Conservation (phyloP, 2,329 filamentous ascomycete genomes). For the Amesomyces nigricolor region DNA sequence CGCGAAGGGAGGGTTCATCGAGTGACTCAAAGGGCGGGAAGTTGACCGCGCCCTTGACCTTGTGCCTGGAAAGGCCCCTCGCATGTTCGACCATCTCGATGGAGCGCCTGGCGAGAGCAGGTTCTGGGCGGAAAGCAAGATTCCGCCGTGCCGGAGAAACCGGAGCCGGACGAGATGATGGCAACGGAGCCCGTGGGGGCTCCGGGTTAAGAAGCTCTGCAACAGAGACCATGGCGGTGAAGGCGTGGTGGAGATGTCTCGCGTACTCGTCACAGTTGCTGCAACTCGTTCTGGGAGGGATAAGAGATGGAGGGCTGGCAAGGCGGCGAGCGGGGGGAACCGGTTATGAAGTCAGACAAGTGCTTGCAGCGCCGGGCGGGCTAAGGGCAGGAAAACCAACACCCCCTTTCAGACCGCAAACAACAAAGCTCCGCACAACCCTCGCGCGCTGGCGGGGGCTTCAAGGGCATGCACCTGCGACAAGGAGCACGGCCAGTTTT, state of each 20-base stretch:
- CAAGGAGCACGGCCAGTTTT: constrained; percentile 36
- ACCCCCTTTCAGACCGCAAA: constrained; percentile 36
- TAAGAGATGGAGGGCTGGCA: constrained; percentile 23
- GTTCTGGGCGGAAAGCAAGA: constrained; percentile 31
- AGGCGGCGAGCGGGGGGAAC: constrained; percentile 18
- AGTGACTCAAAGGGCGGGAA: constrained; percentile 66
- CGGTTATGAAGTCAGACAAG: constrained; percentile 27
- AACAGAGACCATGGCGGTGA: constrained; percentile 54
- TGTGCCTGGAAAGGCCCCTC: constrained; percentile 55
- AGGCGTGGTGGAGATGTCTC: constrained; percentile 31
- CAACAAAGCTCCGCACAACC: constrained; percentile 33
- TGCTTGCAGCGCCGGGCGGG: constrained; percentile 18
- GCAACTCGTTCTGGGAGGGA: constrained; percentile 29
- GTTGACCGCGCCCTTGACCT: constrained; percentile 61
- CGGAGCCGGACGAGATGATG: constrained; percentile 37
- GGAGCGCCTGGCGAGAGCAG: constrained; percentile 25
- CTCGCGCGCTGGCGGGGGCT: constrained; percentile 30
- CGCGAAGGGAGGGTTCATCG: constrained; percentile 49
- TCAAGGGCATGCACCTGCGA: constrained; percentile 29
- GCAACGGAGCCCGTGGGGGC: constrained; percentile 35
- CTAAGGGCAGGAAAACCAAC: constrained; percentile 26
- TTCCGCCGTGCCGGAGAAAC: constrained; percentile 33
- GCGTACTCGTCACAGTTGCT: constrained; percentile 37
- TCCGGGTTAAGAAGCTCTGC: constrained; percentile 61
- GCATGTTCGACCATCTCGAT: constrained; percentile 52